phyloP scores from a whole-genome alignment of 257 asterid species.

The Salvia splendens region DNA sequence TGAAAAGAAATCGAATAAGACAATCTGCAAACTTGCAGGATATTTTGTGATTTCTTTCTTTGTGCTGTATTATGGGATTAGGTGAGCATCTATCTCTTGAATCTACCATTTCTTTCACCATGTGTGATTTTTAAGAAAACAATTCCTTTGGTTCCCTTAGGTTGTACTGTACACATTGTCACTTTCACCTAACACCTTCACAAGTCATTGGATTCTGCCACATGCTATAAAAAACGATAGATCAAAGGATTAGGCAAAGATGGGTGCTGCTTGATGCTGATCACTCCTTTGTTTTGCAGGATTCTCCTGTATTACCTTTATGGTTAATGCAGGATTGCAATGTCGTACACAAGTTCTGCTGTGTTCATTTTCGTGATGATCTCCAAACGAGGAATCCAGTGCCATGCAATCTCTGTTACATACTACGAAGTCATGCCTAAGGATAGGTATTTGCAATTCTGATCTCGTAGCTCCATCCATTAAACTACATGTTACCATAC shows the following conservation, averaged over 20 bases:
- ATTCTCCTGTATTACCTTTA: constrained; percentile 60
- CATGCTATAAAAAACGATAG: neutral
- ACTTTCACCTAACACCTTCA: neutral
- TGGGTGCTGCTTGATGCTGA: constrained; percentile 15
- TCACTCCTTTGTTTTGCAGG: constrained; percentile 51
- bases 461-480: constrained; percentile 1
- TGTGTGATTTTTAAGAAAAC: neutral
- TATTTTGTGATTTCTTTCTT: constrained; percentile 69
- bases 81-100: constrained; percentile 53
- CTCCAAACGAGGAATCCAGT: constrained; percentile 22
- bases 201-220: neutral
- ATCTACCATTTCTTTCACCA: constrained; percentile 17
- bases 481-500: neutral
- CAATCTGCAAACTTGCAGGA: constrained; percentile 74
- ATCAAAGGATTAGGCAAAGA: constrained; percentile 5
- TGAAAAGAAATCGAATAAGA: constrained; percentile 80
- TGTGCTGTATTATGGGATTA: constrained; percentile 56
- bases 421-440: constrained; percentile 7
- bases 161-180: neutral
- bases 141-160: neutral
- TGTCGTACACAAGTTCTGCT: neutral
- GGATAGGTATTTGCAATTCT: constrained; percentile 15
- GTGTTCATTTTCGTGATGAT: constrained; percentile 21
- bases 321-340: constrained; percentile 41
- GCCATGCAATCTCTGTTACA: neutral